Conservation (phyloP, 1,139 yeast genomes). For the Blastobotrys apis region DNA sequence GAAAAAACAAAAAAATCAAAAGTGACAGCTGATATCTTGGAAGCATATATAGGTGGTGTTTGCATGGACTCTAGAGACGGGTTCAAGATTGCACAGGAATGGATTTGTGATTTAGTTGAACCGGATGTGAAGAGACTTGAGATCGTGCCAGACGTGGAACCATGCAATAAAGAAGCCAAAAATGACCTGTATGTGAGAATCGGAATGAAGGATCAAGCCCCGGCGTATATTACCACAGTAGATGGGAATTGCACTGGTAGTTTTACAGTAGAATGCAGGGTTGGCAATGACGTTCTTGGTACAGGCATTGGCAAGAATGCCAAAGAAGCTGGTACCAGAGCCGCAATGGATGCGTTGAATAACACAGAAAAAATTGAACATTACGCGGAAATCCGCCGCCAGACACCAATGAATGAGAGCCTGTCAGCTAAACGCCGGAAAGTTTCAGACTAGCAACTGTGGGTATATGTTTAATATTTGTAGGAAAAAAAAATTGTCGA, state of each 20-base stretch:
- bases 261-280: conserved; percentile 63
- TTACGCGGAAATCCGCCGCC: conserved; percentile 55
- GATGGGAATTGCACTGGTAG: conserved; percentile 46
- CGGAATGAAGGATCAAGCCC: conserved; percentile 67
- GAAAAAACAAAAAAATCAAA: conserved; percentile 36
- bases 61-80: conserved; percentile 52
- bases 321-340: conserved; percentile 64
- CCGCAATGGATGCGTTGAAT: conserved; percentile 65
- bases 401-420: conserved; percentile 42
- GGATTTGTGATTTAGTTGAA: conserved; percentile 55
- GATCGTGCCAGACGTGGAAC: too few relatives aligned
- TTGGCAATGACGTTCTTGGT: conserved; percentile 52
- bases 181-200: conserved; percentile 70
- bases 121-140: conserved; percentile 44
- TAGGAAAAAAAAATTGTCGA: too few relatives aligned
- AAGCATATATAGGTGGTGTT: conserved; percentile 87
- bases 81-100: conserved; percentile 45
- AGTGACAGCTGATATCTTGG: conserved; percentile 72
- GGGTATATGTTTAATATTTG: background rate
- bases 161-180: conserved; percentile 66
- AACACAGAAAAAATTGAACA: conserved; percentile 60
- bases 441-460: background rate
- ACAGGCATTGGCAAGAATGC: conserved; percentile 54
- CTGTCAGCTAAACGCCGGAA: background rate
- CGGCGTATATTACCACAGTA: conserved; percentile 55